Base-by-base conservation (phyloP, 257 asterid species). In the Cordia subcordata region DNA sequence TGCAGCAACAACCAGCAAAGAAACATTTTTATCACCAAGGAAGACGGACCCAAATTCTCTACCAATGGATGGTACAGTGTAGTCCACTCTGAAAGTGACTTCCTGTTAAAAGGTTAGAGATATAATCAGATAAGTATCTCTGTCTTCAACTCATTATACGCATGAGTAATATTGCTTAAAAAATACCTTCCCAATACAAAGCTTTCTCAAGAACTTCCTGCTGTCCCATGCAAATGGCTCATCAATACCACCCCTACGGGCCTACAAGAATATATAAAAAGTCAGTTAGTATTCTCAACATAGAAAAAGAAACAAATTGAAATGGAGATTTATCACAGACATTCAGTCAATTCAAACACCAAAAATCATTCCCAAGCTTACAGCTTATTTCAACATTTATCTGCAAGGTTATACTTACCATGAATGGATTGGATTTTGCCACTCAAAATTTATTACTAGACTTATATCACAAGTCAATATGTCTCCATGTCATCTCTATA, bases 211-310 rank as follows among this genome's bases (percentile, higher is more conserved):
- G 69, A 53, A 87, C 60, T 87, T 94, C 61, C 82, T 78, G 72
- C 96, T 84, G 44, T 80, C 81, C 96, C 96, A 87, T 58, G 96
- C 96, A 82, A 82, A 87, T n/a, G 96, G 88, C 70, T 87, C 94
- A 70, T 87, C 96, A 49, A 61, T 39, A 5, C 94, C 85, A 59
- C 90, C 94, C 66, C 96, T 72, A 19, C 86, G 83, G 38, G 90
- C 90, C 85, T 87, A 63, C 38, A 72, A 38, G 40, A 44, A 49
- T n/a, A 49, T 13, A 16, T 1, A 49, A 20, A 18, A 49, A 2
- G 53, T 5, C 16, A 1, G 6, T 6, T 1, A 6, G 35, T 1
- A 27, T 27, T 27, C 35, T 49, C 19, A 49, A 20, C 5, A 49
- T 49, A 32, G 17, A 16, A 16, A 16, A 18, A n/a, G 22, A 49